Conservation (phyloP, 805 yeast species). For the Wickerhamiella australiensis region DNA sequence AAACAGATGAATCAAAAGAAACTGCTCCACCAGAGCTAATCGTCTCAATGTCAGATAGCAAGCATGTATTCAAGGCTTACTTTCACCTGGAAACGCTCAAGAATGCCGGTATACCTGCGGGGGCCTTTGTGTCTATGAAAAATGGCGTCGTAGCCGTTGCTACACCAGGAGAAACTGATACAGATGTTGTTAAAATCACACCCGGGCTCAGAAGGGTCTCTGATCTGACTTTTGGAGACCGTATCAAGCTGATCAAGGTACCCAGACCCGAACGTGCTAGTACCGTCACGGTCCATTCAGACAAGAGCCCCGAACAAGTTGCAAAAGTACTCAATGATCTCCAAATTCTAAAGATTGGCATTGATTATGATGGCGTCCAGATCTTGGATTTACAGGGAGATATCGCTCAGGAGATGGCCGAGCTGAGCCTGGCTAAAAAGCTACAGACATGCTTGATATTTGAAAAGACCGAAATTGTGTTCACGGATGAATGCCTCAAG, state of each 20-base stretch:
- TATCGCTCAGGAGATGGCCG: slow-evolving; percentile 32
- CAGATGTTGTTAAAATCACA: slow-evolving; percentile 23
- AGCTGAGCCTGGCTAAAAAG: slow-evolving; percentile 26
- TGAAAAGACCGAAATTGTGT: slow-evolving; percentile 13
- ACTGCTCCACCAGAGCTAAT: not conserved
- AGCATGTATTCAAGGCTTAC: slow-evolving; percentile 22
- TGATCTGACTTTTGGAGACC: slow-evolving; percentile 39
- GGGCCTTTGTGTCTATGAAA: slow-evolving; percentile 19
- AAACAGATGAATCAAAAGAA: slow-evolving; percentile 1
- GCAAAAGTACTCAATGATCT: slow-evolving; percentile 32
- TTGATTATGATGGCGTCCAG: slow-evolving; percentile 41
- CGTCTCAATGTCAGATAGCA: slow-evolving; percentile 15
- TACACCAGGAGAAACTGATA: slow-evolving; percentile 24
- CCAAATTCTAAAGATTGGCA: slow-evolving; percentile 22
- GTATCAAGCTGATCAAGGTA: slow-evolving; percentile 37
- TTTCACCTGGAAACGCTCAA: slow-evolving; percentile 22
- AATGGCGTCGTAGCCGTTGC: slow-evolving; percentile 21
- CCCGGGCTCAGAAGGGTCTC: slow-evolving; percentile 31
- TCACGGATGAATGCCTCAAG: slow-evolving; percentile 11
- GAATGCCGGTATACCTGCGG: slow-evolving; percentile 23
- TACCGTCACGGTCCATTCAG: slow-evolving; percentile 26
- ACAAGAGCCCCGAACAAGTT: slow-evolving; percentile 20
- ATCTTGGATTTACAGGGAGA: slow-evolving; percentile 44
- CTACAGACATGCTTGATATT: not conserved
- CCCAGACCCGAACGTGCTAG: slow-evolving; percentile 40